Conservation (phyloP, 2,329 filamentous ascomycete species). For the Gnomoniopsis smithogilvyi region DNA sequence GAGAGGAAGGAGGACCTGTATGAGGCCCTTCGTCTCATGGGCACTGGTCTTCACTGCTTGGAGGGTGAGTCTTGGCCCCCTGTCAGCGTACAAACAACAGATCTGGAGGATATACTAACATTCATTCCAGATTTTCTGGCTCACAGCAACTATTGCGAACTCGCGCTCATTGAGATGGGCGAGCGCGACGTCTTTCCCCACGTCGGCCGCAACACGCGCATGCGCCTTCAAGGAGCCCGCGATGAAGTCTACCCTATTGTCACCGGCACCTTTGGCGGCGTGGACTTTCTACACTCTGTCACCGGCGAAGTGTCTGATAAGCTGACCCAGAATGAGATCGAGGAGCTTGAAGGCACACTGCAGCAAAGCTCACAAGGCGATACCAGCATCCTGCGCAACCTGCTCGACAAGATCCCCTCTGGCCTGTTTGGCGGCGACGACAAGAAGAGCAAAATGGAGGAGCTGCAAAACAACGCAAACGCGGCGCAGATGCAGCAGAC, state of each 20-base stretch:
- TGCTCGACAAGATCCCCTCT: constrained; percentile 77
- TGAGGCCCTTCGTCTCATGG: constrained; percentile 81
- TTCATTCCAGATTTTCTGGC: constrained; percentile 70
- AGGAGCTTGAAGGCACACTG: constrained; percentile 83
- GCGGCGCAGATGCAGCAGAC: constrained; percentile 73
- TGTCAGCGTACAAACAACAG: not conserved
- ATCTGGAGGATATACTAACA: constrained; percentile 9
- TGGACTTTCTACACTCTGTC: constrained; percentile 90
- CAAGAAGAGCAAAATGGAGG: constrained; percentile 71
- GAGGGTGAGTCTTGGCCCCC: constrained; percentile 51
- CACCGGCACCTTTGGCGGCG: constrained; percentile 91
- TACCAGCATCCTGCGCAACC: constrained; percentile 71
- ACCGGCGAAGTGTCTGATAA: constrained; percentile 81
- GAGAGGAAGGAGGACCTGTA: constrained; percentile 74
- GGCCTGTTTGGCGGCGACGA: constrained; percentile 75
- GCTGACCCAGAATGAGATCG: constrained; percentile 84
- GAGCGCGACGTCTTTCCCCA: constrained; percentile 82
- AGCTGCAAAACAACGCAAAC: constrained; percentile 74
- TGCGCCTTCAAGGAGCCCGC: constrained; percentile 66
- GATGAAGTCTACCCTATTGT: constrained; percentile 73
- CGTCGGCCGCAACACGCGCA: constrained; percentile 70
- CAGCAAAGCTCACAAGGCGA: constrained; percentile 60
- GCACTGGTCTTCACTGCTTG: constrained; percentile 85
- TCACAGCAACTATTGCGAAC: constrained; percentile 89
- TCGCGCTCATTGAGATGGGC: constrained; percentile 83